Conservation (phyloP, 78 protist species). For the Cavenderia fasciculata region DNA sequence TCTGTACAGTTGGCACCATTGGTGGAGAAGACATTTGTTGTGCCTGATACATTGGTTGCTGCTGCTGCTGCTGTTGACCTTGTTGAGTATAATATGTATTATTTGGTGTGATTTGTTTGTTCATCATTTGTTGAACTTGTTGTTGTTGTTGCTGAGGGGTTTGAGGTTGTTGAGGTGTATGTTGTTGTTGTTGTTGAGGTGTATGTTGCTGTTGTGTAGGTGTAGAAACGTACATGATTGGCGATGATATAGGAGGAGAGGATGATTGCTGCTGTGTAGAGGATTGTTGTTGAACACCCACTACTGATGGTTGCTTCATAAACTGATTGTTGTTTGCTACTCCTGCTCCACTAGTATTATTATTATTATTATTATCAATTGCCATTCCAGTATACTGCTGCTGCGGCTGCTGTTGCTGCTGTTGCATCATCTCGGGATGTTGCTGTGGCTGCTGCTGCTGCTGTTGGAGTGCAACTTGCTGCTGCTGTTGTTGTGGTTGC, state of each 20-base stretch:
- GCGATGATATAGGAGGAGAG: conserved; percentile 18
- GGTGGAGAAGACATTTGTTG: no score
- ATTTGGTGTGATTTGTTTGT: no score
- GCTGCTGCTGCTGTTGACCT: no score
- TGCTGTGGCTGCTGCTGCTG: conserved; percentile 16
- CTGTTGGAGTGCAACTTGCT: not conserved
- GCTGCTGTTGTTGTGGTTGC: not conserved
- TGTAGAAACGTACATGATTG: not conserved
- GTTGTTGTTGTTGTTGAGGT: no score
- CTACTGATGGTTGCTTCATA: not conserved
- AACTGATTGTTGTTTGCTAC: not conserved
- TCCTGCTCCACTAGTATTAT: not conserved
- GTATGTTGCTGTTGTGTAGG: not conserved
- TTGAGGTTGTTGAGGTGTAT: no score
- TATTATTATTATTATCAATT: not conserved
- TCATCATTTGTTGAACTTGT: no score
- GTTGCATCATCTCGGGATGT: not conserved
- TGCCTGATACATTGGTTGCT: no score
- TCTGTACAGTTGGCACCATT: no score
- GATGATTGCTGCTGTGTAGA: not conserved
- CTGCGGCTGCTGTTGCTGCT: conserved; percentile 16
- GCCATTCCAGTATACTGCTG: not conserved
- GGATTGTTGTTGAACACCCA: not conserved
- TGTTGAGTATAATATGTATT: no score
- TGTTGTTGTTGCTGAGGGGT: no score